These are phyloP conservation scores for Rhodotorula babjevae DNA, from an alignment of 768 basidiomycete species.

Conservation along the genomic window DNA sequence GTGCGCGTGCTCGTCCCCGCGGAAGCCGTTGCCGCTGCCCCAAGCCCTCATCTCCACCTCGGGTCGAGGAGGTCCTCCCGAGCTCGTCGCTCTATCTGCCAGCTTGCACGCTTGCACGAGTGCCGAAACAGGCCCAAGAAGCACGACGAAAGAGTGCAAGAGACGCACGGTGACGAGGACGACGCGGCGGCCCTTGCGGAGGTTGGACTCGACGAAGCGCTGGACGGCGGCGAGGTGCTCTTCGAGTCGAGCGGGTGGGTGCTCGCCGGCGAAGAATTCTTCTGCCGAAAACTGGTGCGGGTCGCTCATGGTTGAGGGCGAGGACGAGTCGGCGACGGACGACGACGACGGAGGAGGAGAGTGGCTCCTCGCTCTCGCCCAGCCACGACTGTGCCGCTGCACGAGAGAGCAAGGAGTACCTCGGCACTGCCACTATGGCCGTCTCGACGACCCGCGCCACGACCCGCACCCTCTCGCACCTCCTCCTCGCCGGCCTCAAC, in stretches of 20 bases:
- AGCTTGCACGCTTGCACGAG: too few relatives aligned
- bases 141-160: neutral
- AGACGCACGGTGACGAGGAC: constrained; percentile 84
- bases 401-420: too few relatives aligned
- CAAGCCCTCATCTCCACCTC: neutral
- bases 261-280: constrained; percentile 82
- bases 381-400: too few relatives aligned
- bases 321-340: too few relatives aligned
- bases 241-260: constrained; percentile 67
- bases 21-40: neutral
- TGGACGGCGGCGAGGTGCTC: constrained; percentile 62
- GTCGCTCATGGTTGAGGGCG: neutral
- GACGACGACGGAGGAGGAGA: neutral
- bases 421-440: constrained; percentile 8
- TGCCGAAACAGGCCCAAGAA: too few relatives aligned
- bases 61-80: neutral
- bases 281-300: constrained; percentile 49
- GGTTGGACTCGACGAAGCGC: constrained; percentile 67
- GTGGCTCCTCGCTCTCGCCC: neutral
- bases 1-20: neutral
- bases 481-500: constrained; percentile 34
- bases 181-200: constrained; percentile 62
- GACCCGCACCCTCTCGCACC: constrained; percentile 20
- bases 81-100: too few relatives aligned
- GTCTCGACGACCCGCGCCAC: neutral